Evolutionary conservation across 2,329 filamentous ascomycete genomes (phyloP), one percentile per base, ranked within the genome.

Genomic region (Zalaria sp.): DNA sequence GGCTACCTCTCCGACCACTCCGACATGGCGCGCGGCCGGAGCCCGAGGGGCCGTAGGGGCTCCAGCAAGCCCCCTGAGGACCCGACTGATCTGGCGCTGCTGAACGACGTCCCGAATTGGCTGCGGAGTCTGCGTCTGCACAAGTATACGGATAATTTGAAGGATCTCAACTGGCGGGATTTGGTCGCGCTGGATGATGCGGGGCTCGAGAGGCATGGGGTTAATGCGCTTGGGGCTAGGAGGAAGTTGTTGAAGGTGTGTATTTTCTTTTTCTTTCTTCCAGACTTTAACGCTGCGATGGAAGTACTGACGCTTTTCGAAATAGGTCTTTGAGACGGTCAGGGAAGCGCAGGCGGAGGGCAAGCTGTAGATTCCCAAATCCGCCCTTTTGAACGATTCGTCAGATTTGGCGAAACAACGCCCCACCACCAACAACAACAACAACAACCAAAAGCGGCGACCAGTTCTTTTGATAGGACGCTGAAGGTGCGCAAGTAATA

Each of bases 41-140:
- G 89, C 45, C 91, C 91, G 44, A 79, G 91, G 53, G 91, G 91
- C 53, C 79, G 91, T 48, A 76, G 91, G 51, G 91, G 91, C 49
- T 95, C 82, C 70, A 94, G 86, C 35, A 98, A 96, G 73, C 91
- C 91, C 27, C 91, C 91, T 37, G 91, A 98, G 69, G 91, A 98
- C 56, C 91, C 91, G 3, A 96, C 89, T 18, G 91, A 98, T 61
- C 82, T 83, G 10, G 79, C 73, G 35, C 74, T 98, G 46, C 72
- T 98, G 52, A 84, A 93, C 64, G 91, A 98, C 57, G 95, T 98
- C 51, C 89, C 91, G 42, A 83, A 80, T 60, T 98, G 91, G 91
- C 75, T 98, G 55, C 79, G 91, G 59, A 95, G 87, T 61, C 73
- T 96, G 58, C 79, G 91, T 46, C 72, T 98, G 54, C 91, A 98